phyloP scores from a whole-genome alignment of 2,329 filamentous ascomycete species.

The Cadophora malorum region DNA sequence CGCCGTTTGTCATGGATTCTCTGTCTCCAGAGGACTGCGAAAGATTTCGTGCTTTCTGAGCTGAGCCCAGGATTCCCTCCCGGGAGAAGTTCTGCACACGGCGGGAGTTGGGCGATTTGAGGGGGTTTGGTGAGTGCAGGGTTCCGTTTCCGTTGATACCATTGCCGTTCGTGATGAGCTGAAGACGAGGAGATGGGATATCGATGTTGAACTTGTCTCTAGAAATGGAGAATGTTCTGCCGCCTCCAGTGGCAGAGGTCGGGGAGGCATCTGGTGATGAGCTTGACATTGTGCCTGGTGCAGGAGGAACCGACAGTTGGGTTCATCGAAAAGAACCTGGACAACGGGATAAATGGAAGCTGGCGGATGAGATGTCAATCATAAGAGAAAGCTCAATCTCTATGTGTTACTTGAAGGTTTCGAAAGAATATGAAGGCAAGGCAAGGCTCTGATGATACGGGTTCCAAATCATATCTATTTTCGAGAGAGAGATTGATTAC shows the following conservation, averaged over 20 bases:
- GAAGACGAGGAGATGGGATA: constrained; percentile 40
- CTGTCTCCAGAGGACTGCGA: constrained; percentile 60
- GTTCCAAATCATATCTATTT: constrained; percentile 38
- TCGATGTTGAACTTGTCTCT: constrained; percentile 43
- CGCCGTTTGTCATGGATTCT: constrained; percentile 46
- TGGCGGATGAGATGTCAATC: constrained; percentile 22
- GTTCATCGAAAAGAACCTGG: constrained; percentile 31
- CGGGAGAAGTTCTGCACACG: constrained; percentile 59
- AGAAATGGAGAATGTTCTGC: constrained; percentile 42
- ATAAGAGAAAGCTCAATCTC: constrained; percentile 24
- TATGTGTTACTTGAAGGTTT: constrained; percentile 28
- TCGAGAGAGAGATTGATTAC: constrained; percentile 35
- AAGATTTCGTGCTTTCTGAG: constrained; percentile 60
- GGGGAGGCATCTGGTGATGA: constrained; percentile 44
- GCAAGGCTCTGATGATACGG: constrained; percentile 30
- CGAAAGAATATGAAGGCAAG: constrained; percentile 29
- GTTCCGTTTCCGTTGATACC: constrained; percentile 33
- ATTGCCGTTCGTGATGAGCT: constrained; percentile 37
- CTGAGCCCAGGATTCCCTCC: constrained; percentile 59
- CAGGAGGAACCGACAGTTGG: constrained; percentile 23
- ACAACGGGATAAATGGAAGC: constrained; percentile 22
- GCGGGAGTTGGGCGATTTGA: constrained; percentile 59
- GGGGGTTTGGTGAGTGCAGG: constrained; percentile 40
- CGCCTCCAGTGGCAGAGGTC: constrained; percentile 36
- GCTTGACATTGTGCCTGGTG: constrained; percentile 41